Evolutionary conservation across 108 stramenopile species (phyloP), one percentile per base, ranked within the genome.

Genomic region (Schizochytrium sp.): DNA sequence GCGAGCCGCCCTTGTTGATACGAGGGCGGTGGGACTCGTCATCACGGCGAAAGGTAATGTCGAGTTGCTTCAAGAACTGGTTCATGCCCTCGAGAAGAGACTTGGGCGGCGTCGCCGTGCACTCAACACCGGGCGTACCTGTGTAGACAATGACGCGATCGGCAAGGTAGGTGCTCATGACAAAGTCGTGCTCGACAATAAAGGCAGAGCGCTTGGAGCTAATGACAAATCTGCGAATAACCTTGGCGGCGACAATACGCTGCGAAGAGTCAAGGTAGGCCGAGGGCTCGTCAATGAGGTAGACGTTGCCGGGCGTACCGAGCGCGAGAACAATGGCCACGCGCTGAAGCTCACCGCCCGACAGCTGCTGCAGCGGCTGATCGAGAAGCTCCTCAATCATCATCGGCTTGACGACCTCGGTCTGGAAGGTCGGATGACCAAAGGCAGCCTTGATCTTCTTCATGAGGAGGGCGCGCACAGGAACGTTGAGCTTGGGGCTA

Each of bases 141-240:
- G 94, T 91, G 92, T 98, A 99, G 47, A 98, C 99, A 90, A 98
- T 96, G 5, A 99, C 99, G 57, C 98, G 94, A 90, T 98, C 98
- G 25, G 97, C 97, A 60, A 98, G 95, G 91, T 98, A 98, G 12
- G 98, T 99, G 51, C 97, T 98, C 99, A 99, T 99, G 92, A 98
- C 98, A 93, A 99, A 99, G 94, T 98, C 98, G 93, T 98, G 98
- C 94, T 98, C 98, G 4, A 99, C 98, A 55, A 99, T 94, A 92
- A 98, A 98, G 25, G 98, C 98, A 8, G 98, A 98, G 93, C 97
- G 97, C 95, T 98, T 98, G 57, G 96, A 94, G 94, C 60, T 72
- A 95, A 98, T 97, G 92, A 99, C 97, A 90, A 97, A 98, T 55
- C 98, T 95, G 91, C 98, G 98, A 94, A 99, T 99, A 45, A 98